These are phyloP conservation scores for thale cress (Arabidopsis thaliana) DNA, from an alignment of 345 rosid genomes.

Conservation along the genomic window TAIR10.1 NC_003071.7:19158501-19159000, in stretches of 20 bases:
- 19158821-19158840: too few relatives aligned
- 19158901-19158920: conserved; percentile 2
- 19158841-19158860: too few relatives aligned
- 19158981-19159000: not conserved
- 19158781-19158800: too few relatives aligned
- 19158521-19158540: conserved; percentile 29
- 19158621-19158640: not conserved
- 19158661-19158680: not conserved
- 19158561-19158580: conserved; percentile 31
- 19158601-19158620: conserved; percentile 43
- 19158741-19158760: too few relatives aligned
- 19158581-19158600: conserved; percentile 38
- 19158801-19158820: too few relatives aligned
- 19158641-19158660: conserved; percentile 31
- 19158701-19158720: not conserved
- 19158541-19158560: conserved; percentile 34
- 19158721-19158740: not conserved
- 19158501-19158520: conserved; percentile 33
- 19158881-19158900: not conserved
- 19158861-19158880: not conserved
- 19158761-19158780: too few relatives aligned
- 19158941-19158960: not conserved
- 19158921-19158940: not conserved
- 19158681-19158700: not conserved
- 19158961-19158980: not conserved